Evolutionary conservation across 1,139 yeast species (phyloP), one percentile per base, ranked within the genome.

Genomic region (Kodamaea ohmeri): DNA sequence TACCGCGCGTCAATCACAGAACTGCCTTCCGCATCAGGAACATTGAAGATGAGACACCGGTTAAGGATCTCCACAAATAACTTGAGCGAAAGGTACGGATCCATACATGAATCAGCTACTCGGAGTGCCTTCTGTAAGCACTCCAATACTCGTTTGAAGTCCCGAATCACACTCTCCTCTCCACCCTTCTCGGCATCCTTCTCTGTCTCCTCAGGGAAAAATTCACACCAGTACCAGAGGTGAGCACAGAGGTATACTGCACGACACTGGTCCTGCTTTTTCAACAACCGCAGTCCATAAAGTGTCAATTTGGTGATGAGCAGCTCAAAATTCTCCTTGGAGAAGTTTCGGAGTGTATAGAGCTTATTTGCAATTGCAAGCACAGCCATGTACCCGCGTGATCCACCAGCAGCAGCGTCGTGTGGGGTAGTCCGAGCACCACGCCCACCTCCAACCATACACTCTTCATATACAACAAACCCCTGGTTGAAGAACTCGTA

Each of bases 81-180:
- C 58, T 87, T 90, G 35, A 85, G 70, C 25, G 90, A 81, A 11
- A 80, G 83, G 45, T 78, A 81, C 3, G 83, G 79, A 52, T 88
- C 97, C 82, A 92, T 83, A 46, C 95, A 86, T 11, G 95, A 86
- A 58, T 92, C 97, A 0, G 97, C 96, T 7, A 88, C 87, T 35
- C 97, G 72, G 21, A 92, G 63, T 0, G 97, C 79, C 50, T 92
- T 70, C 46, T 71, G 77, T 25, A 71, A 57, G 44, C 77, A 71
- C 45, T 71, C 77, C 48, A 71, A 56, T 2, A 71, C 76, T 33
- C 76, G 52, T 43, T 67, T 69, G n/a, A 63, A 61, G 41, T 68
- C 73, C 25, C 64, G 55, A 43, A 57, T 64, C 6, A 44, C 48
- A 5, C 18, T 14, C 17, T 12, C 18, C 5, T 26, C 17, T 6